Evolutionary conservation across 2,329 filamentous ascomycete genomes (phyloP), one percentile per base, ranked within the genome.

Genomic region (Fusarium incarnatum): DNA sequence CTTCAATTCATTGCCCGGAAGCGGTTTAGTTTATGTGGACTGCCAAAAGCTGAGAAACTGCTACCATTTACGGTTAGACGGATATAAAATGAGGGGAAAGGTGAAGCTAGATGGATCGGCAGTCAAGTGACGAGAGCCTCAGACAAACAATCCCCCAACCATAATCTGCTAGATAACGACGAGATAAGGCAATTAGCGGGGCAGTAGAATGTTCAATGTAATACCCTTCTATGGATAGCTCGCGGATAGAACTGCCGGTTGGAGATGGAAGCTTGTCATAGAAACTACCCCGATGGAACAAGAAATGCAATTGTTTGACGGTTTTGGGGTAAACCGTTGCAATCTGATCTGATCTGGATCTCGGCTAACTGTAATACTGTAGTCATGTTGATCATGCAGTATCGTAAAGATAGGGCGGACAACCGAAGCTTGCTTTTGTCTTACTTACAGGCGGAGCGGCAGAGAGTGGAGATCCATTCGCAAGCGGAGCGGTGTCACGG

Each of bases 1-100:
- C 48, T 75, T 73, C 58, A 66, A 75, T 72, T 49, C 27, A 57
- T 73, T 75, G 18, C 73, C 73, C 48, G 18, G 6, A 57, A 64
- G 11, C 13, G 41, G 73, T 44, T 60, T 75, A 71, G 73, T 9
- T 5, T 37, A 23, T 3, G 28, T 30, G 28, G 28, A 15, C 28
- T 30, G 28, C 3, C 23, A 30, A 70, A 70, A 67, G 54, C 46
- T 74, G 72, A 74, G 68, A 70, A 62, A 48, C 27, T 68, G 60
- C 61, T 72, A 62, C 72, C 64, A 30, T 44, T 74, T 63, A 22
- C 37, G 56, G 60, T 57, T 70, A 53, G 56, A 20, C 28, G 4
- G 0, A 2, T 3, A n/a, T 8, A 4, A 28, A 27, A 44, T 41
- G 59, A 53, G 56, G 48, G 30, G 48, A 45, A 15, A 28, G 20